Percentiles rank a stretch among this genome's conserved stretches.
phyloP scores from a whole-genome alignment of 345 rosid species.

The Dipteronia dyeriana region DNA sequence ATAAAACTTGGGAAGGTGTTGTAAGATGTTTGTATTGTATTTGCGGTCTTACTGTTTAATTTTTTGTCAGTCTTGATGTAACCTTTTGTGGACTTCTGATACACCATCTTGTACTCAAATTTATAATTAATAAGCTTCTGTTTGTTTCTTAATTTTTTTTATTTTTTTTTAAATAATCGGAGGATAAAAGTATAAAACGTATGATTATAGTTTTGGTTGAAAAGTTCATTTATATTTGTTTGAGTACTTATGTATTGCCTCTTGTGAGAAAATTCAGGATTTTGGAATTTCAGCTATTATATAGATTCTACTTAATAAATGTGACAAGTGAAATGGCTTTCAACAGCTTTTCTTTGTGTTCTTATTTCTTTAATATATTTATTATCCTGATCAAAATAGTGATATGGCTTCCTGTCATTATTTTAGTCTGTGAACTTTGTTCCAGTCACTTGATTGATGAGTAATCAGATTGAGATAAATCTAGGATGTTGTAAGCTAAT shows the following conservation, averaged over 20 bases:
- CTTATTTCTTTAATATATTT: background rate
- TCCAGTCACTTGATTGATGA: background rate
- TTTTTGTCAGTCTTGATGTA: background rate
- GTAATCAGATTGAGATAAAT: too few relatives aligned
- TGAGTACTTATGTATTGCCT: background rate
- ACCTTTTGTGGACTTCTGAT: background rate
- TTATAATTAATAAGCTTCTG: background rate
- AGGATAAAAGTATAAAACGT: background rate
- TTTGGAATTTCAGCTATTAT: background rate
- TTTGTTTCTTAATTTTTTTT: background rate
- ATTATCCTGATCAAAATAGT: background rate
- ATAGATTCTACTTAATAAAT: background rate
- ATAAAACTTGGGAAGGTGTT: background rate
- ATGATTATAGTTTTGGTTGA: background rate
- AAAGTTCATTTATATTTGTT: background rate
- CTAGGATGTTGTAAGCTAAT: too few relatives aligned
- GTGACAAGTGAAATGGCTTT: background rate
- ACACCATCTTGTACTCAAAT: background rate
- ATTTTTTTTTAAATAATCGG: background rate
- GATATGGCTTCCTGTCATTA: background rate
- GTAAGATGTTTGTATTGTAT: background rate
- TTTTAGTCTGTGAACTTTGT: background rate
- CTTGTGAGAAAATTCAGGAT: background rate
- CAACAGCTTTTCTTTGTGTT: background rate
- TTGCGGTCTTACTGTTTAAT: background rate